Conservation (phyloP, 2,329 filamentous ascomycete genomes). For the Hypoxylon sp. region DNA sequence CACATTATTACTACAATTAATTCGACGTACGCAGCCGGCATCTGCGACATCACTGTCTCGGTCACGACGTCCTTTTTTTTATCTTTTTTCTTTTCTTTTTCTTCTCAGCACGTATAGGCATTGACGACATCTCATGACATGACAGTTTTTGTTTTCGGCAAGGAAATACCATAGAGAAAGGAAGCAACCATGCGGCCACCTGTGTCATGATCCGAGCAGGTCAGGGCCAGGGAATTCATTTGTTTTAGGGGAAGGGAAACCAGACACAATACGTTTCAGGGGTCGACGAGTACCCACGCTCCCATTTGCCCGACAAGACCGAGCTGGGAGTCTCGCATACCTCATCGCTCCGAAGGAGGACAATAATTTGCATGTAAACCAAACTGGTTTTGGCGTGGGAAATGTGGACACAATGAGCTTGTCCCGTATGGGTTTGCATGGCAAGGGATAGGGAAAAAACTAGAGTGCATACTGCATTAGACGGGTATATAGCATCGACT, state of each 20-base stretch:
- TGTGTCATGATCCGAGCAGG: constrained; percentile 29
- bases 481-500: constrained; percentile 35
- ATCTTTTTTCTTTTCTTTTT: constrained; percentile 25
- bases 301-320: constrained; percentile 10
- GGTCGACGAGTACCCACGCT: constrained; percentile 10
- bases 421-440: constrained; percentile 29
- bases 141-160: constrained; percentile 30
- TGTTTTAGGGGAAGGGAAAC: constrained; percentile 8
- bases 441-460: constrained; percentile 28
- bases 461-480: constrained; percentile 35
- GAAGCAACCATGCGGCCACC: constrained; percentile 21
- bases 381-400: constrained; percentile 32
- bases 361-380: constrained; percentile 28
- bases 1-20: constrained; percentile 7
- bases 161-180: constrained; percentile 39
- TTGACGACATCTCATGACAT: constrained; percentile 43
- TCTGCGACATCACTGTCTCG: constrained; percentile 29
- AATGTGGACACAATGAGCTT: constrained; percentile 22
- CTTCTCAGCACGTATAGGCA: constrained; percentile 38
- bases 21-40: constrained; percentile 35
- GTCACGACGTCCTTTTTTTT: constrained; percentile 23
- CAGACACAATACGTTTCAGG: constrained; percentile 20
- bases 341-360: constrained; percentile 14
- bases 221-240: constrained; percentile 23
- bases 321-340: constrained; percentile 13